These are phyloP conservation scores for Delonix regia DNA, from an alignment of 306 rosid species.

Conservation along the genomic window DNA sequence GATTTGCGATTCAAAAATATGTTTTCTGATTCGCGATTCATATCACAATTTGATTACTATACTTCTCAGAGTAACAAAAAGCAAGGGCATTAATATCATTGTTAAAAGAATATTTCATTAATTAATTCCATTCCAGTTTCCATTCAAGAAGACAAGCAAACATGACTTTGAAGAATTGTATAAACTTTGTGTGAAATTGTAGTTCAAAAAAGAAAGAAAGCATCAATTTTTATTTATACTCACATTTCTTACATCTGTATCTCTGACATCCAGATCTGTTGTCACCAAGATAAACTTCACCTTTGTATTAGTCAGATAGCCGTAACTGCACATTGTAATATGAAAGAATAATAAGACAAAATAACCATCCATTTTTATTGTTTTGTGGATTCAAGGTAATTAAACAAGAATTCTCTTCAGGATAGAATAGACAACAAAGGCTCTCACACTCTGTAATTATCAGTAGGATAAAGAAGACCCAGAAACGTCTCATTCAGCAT, in stretches of 20 bases:
- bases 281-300: slow-evolving; percentile 96
- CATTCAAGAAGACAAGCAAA: slow-evolving; percentile 3
- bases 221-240: slow-evolving; percentile 44
- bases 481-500: slow-evolving; percentile 89
- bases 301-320: slow-evolving; percentile 93
- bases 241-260: slow-evolving; percentile 71
- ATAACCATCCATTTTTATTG: not conserved
- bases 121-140: slow-evolving; percentile 10
- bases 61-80: not conserved
- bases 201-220: slow-evolving; percentile 4
- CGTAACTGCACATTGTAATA: slow-evolving; percentile 59
- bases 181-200: not conserved
- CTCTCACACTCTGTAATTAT: slow-evolving; percentile 94
- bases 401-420: not conserved
- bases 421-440: slow-evolving; percentile 13
- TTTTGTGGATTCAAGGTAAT: not conserved
- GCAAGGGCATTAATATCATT: not conserved
- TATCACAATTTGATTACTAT: too few relatives aligned
- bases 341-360: not conserved
- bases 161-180: not conserved
- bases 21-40: too few relatives aligned
- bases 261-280: slow-evolving; percentile 71
- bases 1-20: too few relatives aligned
- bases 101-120: not conserved
- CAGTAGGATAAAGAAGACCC: slow-evolving; percentile 93